Evolutionary conservation across 2,329 filamentous ascomycete genomes (phyloP).

Genomic region (Pochonia chlamydosporia): DNA sequence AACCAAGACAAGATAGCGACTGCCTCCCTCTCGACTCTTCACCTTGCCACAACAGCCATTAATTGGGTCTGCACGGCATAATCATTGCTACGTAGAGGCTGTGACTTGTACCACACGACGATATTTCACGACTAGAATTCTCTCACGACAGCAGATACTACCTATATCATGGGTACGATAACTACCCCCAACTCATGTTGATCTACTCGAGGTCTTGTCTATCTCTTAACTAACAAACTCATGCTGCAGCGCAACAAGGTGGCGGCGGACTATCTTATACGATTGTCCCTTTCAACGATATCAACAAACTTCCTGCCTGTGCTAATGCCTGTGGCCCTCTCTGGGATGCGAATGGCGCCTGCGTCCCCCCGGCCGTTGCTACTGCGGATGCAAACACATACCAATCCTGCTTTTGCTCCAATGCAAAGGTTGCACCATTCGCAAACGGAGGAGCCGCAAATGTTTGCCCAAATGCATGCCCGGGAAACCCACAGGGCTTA

Average conservation of each 20-base stretch:
- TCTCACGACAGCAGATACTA: neutral
- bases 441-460: conserved; percentile 44
- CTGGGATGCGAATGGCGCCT: conserved; percentile 65
- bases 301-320: conserved; percentile 51
- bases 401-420: conserved; percentile 68
- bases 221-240: neutral
- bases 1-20: neutral
- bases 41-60: neutral
- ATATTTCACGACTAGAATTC: neutral
- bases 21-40: neutral
- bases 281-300: conserved; percentile 47
- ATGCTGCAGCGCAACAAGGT: conserved; percentile 8
- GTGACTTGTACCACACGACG: neutral
- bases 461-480: conserved; percentile 58
- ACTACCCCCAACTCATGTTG: neutral
- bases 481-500: conserved; percentile 38
- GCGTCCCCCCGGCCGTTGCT: conserved; percentile 53
- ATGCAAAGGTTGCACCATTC: conserved; percentile 52
- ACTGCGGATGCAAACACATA: conserved; percentile 47
- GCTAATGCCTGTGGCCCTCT: conserved; percentile 54
- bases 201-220: neutral
- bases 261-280: conserved; percentile 32
- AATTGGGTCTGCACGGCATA: neutral
- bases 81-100: neutral
- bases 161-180: neutral